Percentiles rank a stretch among this genome's conserved stretches.
Conservation (phyloP, 768 basidiomycete genomes). For the Xerocomellus intermedius region DNA sequence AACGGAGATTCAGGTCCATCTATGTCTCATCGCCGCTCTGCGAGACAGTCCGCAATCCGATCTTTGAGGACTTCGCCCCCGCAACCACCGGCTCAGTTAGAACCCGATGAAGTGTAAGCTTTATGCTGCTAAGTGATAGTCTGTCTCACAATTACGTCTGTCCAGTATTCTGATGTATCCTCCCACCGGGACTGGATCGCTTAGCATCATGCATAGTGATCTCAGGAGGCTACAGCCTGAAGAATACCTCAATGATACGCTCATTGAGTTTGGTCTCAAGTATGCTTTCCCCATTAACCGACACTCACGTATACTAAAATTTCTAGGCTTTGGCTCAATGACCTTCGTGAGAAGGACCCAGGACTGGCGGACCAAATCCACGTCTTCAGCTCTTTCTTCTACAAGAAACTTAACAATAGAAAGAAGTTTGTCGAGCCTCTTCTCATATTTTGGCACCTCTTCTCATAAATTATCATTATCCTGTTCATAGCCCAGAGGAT, state of each 20-base stretch:
- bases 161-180: constrained; percentile 77
- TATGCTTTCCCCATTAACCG: constrained; percentile 36
- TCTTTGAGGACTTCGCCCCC: constrained; percentile 13
- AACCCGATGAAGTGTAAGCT: constrained; percentile 66
- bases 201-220: constrained; percentile 82
- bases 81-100: constrained; percentile 32
- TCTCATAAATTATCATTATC: constrained; percentile 17
- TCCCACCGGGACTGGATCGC: constrained; percentile 62
- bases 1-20: constrained; percentile 7
- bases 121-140: neutral
- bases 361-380: constrained; percentile 72
- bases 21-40: constrained; percentile 33
- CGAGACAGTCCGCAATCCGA: constrained; percentile 33
- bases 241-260: constrained; percentile 92
- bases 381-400: constrained; percentile 97
- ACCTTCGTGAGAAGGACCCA: constrained; percentile 53
- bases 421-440: constrained; percentile 47
- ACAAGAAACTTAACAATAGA: constrained; percentile 77
- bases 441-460: neutral
- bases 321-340: constrained; percentile 65
- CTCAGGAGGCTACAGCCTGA: constrained; percentile 67
- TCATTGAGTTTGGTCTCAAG: constrained; percentile 97
- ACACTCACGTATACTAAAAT: constrained; percentile 2
- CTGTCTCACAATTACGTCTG: constrained; percentile 1
- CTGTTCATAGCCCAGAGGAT: constrained; percentile 44